phyloP scores from a whole-genome alignment of 768 basidiomycete genomes.

The Cyclocybe aegerita region DNA sequence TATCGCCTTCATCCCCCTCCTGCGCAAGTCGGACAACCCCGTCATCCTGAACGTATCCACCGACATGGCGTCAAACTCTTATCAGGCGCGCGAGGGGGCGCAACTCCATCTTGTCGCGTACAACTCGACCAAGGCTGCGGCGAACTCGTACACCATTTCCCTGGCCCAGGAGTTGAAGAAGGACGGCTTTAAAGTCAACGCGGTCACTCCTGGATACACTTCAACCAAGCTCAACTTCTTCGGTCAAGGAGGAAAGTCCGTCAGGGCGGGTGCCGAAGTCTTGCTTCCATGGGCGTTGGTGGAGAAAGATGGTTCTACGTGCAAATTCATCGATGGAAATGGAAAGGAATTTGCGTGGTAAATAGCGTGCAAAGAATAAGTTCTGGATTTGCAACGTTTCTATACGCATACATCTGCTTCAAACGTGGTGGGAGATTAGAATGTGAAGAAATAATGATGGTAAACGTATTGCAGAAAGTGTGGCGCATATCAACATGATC shows the following conservation, averaged over 20 bases:
- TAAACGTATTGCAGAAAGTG: no score
- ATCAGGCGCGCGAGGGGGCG: slow-evolving; percentile 30
- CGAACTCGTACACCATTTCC: slow-evolving; percentile 57
- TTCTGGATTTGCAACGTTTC: no score
- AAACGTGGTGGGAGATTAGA: no score
- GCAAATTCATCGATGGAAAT: slow-evolving; percentile 32
- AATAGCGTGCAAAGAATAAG: slow-evolving; percentile 1
- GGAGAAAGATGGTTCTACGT: slow-evolving; percentile 38
- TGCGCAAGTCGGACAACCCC: slow-evolving; percentile 31
- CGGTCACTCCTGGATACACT: slow-evolving; percentile 60
- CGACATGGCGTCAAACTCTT: slow-evolving; percentile 45
- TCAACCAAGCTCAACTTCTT: slow-evolving; percentile 42
- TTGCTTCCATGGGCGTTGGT: slow-evolving; percentile 40
- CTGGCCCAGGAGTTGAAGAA: slow-evolving; percentile 62
- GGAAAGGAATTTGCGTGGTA: slow-evolving; percentile 36
- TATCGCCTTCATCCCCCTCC: slow-evolving; percentile 39
- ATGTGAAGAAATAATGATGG: no score
- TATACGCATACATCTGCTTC: no score
- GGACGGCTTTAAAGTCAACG: slow-evolving; percentile 57
- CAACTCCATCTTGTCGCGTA: slow-evolving; percentile 44
- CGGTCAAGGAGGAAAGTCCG: slow-evolving; percentile 35
- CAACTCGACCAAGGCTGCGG: slow-evolving; percentile 73
- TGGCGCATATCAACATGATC: no score
- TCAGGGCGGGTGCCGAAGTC: slow-evolving; percentile 31
- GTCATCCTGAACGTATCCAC: slow-evolving; percentile 41